Conservation (phyloP, 1,284 basidiomycete genomes). For the Ceratobasidium sp. region DNA sequence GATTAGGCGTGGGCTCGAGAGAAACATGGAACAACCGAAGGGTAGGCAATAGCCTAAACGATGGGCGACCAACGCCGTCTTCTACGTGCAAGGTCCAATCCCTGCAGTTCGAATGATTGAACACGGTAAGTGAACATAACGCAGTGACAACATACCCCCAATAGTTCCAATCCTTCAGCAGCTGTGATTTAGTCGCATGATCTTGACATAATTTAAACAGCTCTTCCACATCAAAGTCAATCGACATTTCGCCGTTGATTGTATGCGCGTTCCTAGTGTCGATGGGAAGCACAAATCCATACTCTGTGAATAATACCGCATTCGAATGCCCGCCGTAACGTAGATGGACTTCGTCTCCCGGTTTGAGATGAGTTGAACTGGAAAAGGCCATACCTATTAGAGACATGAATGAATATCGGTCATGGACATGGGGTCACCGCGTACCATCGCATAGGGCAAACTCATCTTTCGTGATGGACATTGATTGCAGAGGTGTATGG, state of each 20-base stretch:
- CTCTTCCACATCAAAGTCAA: conserved; percentile 66
- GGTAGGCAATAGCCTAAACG: conserved; percentile 76
- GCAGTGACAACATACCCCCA: conserved; percentile 71
- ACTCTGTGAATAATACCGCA: conserved; percentile 79
- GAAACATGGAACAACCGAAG: conserved; percentile 69
- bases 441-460: conserved; percentile 35
- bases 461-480: conserved; percentile 21
- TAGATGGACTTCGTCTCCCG: conserved; percentile 73
- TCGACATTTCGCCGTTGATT: conserved; percentile 66
- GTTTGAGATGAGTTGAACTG: conserved; percentile 51
- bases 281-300: conserved; percentile 72
- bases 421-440: not conserved
- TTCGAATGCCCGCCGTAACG: conserved; percentile 82
- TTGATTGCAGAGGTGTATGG: conserved; percentile 59
- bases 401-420: conserved; percentile 41
- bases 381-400: conserved; percentile 29
- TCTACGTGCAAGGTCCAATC: conserved; percentile 76
- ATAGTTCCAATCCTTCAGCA: conserved; percentile 70
- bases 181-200: conserved; percentile 60
- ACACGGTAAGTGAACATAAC: conserved; percentile 39
- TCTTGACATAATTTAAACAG: conserved; percentile 58
- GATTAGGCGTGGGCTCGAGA: conserved; percentile 48
- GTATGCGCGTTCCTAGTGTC: conserved; percentile 54
- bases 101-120: conserved; percentile 55
- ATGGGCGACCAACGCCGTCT: conserved; percentile 72